Evolutionary conservation across 2,329 filamentous ascomycete species (phyloP).

Genomic region (Aspergillus nomiae): DNA sequence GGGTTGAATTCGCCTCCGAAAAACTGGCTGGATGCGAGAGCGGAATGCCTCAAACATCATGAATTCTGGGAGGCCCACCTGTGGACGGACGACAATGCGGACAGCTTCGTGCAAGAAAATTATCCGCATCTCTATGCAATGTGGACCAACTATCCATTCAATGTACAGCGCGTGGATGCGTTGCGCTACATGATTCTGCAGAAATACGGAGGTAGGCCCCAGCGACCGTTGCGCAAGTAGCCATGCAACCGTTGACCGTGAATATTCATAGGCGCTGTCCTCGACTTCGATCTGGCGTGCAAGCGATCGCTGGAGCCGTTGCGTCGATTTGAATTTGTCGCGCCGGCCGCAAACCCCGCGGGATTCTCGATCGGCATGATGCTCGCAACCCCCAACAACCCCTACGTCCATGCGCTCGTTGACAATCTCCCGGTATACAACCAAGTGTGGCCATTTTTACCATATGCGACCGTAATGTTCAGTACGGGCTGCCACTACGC

Average conservation of each 20-base stretch:
- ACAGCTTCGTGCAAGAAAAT: constrained; percentile 16
- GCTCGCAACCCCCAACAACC: constrained; percentile 39
- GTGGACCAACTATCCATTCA: constrained; percentile 22
- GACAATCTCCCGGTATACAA: constrained; percentile 38
- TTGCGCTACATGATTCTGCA: constrained; percentile 26
- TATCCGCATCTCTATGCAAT: constrained; percentile 19
- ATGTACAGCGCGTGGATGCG: constrained; percentile 24
- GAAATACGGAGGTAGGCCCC: constrained; percentile 20
- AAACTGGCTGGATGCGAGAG: constrained; percentile 21
- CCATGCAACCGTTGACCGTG: not conserved
- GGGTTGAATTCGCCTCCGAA: constrained; percentile 10
- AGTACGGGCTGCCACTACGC: constrained; percentile 48
- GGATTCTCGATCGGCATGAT: constrained; percentile 49
- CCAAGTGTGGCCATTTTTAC: constrained; percentile 42
- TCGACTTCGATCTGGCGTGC: constrained; percentile 45
- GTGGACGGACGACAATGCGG: constrained; percentile 19
- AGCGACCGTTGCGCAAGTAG: not conserved
- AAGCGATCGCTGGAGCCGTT: constrained; percentile 44
- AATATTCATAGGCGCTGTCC: constrained; percentile 19
- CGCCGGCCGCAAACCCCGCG: constrained; percentile 43
- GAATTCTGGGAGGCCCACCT: constrained; percentile 17
- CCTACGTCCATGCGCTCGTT: constrained; percentile 39
- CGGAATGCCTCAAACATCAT: constrained; percentile 20
- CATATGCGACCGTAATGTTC: constrained; percentile 48
- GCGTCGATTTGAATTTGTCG: constrained; percentile 44